Conservation (phyloP, 2,329 filamentous ascomycete genomes). For the Penicillium sp. region DNA sequence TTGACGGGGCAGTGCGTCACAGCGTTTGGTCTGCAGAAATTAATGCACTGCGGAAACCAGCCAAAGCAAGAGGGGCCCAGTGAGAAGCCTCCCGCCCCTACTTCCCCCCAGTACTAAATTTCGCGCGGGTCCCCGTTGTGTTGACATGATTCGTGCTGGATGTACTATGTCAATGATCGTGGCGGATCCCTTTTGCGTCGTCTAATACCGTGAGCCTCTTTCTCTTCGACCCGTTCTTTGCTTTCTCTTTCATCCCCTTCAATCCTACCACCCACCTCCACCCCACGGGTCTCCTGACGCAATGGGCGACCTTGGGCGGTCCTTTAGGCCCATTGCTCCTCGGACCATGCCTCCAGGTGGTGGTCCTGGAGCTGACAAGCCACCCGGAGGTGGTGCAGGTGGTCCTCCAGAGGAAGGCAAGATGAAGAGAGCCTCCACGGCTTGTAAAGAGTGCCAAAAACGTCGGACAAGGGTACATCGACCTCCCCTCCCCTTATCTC, state of each 20-base stretch:
- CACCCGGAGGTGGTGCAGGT: constrained; percentile 15
- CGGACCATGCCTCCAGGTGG: constrained; percentile 23
- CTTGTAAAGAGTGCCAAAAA: constrained; percentile 43
- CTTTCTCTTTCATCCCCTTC: neutral
- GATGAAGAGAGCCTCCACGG: constrained; percentile 41
- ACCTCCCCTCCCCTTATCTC: neutral
- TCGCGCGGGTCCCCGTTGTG: constrained; percentile 2
- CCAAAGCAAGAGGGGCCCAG: constrained; percentile 1
- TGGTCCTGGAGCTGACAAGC: constrained; percentile 16
- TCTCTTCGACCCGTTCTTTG: neutral
- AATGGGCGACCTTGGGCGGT: constrained; percentile 36
- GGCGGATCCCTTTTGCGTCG: constrained; percentile 7
- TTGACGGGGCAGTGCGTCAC: constrained; percentile 8
- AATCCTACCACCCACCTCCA: neutral
- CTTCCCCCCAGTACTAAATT: neutral
- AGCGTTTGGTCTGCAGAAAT: constrained; percentile 10
- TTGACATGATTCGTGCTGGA: constrained; percentile 15
- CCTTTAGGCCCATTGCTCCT: constrained; percentile 38
- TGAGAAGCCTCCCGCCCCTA: neutral
- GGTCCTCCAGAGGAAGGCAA: constrained; percentile 34
- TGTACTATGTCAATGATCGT: constrained; percentile 13
- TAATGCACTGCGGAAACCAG: neutral
- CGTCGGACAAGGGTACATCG: constrained; percentile 41
- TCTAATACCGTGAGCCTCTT: constrained; percentile 7
- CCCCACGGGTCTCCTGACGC: constrained; percentile 6